Percentiles rank a stretch among this genome's conserved stretches.
phyloP scores from a whole-genome alignment of 1,284 basidiomycete genomes.

The Ganoderma lucidum region DNA sequence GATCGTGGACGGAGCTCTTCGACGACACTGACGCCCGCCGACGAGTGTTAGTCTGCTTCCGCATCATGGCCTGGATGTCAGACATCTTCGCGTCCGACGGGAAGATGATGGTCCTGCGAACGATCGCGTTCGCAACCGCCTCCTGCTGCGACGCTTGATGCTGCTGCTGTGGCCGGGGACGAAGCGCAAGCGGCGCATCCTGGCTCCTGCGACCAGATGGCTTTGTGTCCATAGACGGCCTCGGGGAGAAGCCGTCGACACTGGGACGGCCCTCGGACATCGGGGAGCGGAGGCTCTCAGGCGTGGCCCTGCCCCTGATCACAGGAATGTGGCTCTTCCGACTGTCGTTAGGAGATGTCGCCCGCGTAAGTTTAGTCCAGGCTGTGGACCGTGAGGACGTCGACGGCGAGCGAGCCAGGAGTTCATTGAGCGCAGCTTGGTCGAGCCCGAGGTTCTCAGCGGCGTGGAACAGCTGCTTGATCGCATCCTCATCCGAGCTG shows the following conservation, averaged over 20 bases:
- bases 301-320: slow-evolving; percentile 31
- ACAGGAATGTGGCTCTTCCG: slow-evolving; percentile 37
- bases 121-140: slow-evolving; percentile 54
- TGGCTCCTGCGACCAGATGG: slow-evolving; percentile 48
- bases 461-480: slow-evolving; percentile 78
- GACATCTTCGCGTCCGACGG: slow-evolving; percentile 69
- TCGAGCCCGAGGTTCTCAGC: slow-evolving; percentile 78
- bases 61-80: slow-evolving; percentile 60
- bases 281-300: slow-evolving; percentile 39
- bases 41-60: slow-evolving; percentile 57
- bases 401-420: slow-evolving; percentile 75
- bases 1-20: slow-evolving; percentile 76
- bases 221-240: slow-evolving; percentile 43
- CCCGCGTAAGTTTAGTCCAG: slow-evolving; percentile 54
- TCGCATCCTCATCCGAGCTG: slow-evolving; percentile 49
- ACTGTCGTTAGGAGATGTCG: slow-evolving; percentile 48
- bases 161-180: slow-evolving; percentile 31
- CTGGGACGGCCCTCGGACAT: slow-evolving; percentile 46
- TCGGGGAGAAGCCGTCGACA: slow-evolving; percentile 43
- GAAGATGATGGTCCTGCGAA: slow-evolving; percentile 80
- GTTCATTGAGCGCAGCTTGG: slow-evolving; percentile 69
- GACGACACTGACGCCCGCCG: slow-evolving; percentile 61
- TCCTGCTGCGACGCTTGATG: slow-evolving; percentile 36
- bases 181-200: slow-evolving; percentile 43
- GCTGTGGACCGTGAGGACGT: slow-evolving; percentile 62